These are phyloP conservation scores for Penicillium riverlandense DNA, from an alignment of 495 filamentous ascomycete genomes.

Conservation along the genomic window DNA sequence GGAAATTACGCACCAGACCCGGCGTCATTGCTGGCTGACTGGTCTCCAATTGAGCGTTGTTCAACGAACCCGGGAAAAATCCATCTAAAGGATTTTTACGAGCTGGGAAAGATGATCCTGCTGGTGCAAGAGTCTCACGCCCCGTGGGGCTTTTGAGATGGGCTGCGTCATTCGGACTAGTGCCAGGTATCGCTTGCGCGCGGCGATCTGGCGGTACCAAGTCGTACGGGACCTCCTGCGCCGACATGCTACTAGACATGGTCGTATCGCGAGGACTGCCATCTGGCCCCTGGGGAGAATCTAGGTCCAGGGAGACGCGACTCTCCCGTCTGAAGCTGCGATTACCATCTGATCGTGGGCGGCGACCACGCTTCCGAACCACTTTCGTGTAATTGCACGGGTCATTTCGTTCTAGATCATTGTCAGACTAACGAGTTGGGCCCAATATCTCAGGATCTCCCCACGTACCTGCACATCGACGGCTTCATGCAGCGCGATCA, in stretches of 20 bases:
- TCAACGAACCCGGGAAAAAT: no score
- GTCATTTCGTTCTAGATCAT: slow-evolving; percentile 5
- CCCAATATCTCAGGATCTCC: background rate
- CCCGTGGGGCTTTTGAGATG: no score
- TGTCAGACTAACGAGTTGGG: background rate
- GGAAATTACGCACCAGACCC: no score
- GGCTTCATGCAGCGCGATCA: slow-evolving; percentile 1
- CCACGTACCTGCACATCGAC: slow-evolving; percentile 7
- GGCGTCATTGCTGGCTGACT: no score
- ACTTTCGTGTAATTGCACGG: slow-evolving; percentile 10
- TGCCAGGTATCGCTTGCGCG: background rate
- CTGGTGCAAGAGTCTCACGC: no score
- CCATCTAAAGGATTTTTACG: no score
- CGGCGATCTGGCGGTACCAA: background rate
- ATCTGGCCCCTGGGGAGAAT: background rate
- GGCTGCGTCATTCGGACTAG: background rate
- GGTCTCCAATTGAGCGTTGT: no score
- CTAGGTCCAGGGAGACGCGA: background rate
- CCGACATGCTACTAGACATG: background rate
- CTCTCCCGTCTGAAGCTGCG: background rate
- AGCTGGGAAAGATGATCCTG: no score
- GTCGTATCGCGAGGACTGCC: slow-evolving; percentile 1
- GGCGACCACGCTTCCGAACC: slow-evolving; percentile 12
- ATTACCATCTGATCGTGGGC: slow-evolving; percentile 2
- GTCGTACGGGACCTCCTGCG: background rate